Evolutionary conservation across 2,329 filamentous ascomycete species (phyloP).

Genomic region (Aureobasidium musti): DNA sequence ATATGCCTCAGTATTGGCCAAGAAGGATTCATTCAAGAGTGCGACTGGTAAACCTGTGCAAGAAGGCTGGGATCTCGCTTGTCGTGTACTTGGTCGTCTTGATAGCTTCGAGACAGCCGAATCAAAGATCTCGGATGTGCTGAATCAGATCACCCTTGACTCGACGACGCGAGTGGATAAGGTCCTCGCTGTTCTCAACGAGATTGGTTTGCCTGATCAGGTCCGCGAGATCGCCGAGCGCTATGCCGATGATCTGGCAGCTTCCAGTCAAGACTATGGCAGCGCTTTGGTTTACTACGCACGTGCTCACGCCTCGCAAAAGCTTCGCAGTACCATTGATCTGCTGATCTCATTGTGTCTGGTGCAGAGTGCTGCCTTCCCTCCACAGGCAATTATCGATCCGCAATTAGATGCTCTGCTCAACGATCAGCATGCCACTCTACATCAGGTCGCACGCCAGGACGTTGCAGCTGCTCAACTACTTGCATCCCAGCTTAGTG

Average conservation of each 20-base stretch:
- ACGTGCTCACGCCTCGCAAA: slow-evolving; percentile 73
- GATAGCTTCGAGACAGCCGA: slow-evolving; percentile 71
- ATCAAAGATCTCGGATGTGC: slow-evolving; percentile 70
- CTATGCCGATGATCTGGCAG: slow-evolving; percentile 76
- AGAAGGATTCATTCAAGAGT: slow-evolving; percentile 47
- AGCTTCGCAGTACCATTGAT: slow-evolving; percentile 82
- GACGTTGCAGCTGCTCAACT: slow-evolving; percentile 82
- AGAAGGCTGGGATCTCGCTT: slow-evolving; percentile 85
- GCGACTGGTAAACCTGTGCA: slow-evolving; percentile 38
- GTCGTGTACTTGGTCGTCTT: slow-evolving; percentile 78
- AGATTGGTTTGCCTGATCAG: slow-evolving; percentile 75
- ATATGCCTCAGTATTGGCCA: slow-evolving; percentile 68
- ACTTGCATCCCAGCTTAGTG: slow-evolving; percentile 81
- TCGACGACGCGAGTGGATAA: slow-evolving; percentile 75
- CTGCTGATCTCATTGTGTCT: slow-evolving; percentile 85
- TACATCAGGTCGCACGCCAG: slow-evolving; percentile 69
- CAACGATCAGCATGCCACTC: slow-evolving; percentile 67
- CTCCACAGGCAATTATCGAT: slow-evolving; percentile 71
- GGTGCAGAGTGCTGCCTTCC: slow-evolving; percentile 79
- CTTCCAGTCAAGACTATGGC: slow-evolving; percentile 75
- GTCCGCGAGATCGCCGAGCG: slow-evolving; percentile 82
- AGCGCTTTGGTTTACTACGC: slow-evolving; percentile 90
- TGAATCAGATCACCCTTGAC: slow-evolving; percentile 71
- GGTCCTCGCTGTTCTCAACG: slow-evolving; percentile 74
- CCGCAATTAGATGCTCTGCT: slow-evolving; percentile 69